Conservation (phyloP, 345 rosid species). For the Linum usitatissimum region DNA sequence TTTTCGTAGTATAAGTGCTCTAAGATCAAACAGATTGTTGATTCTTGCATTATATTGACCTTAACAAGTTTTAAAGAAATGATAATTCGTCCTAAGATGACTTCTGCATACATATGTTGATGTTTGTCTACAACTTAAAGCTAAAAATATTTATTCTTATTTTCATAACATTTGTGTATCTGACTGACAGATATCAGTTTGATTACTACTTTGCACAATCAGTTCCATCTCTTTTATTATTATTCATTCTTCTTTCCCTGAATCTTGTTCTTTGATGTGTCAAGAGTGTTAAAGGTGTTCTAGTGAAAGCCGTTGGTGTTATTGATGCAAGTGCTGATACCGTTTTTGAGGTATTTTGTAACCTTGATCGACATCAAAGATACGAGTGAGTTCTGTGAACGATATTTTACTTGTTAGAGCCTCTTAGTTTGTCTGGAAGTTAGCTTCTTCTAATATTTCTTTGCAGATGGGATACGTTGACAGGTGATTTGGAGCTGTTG, state of each 20-base stretch:
- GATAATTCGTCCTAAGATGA: not conserved
- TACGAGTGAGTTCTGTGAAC: slow-evolving; percentile 57
- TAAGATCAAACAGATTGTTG: not conserved
- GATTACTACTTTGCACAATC: not conserved
- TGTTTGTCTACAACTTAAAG: too few species aligned
- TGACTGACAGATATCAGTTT: not conserved
- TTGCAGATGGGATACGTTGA: slow-evolving; percentile 92
- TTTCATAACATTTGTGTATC: not conserved
- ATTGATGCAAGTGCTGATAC: slow-evolving; percentile 79
- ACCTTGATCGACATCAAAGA: slow-evolving; percentile 62
- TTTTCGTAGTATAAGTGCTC: not conserved
- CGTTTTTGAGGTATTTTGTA: slow-evolving; percentile 68
- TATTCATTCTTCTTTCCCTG: not conserved
- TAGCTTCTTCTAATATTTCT: slow-evolving; percentile 6
- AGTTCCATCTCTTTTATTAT: too few species aligned
- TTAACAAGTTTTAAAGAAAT: not conserved
- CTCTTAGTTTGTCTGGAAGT: not conserved
- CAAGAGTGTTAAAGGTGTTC: slow-evolving; percentile 65
- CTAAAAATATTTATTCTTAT: too few species aligned
- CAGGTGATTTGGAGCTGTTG: slow-evolving; percentile 74
- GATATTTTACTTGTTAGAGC: not conserved
- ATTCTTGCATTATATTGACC: not conserved
- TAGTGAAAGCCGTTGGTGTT: slow-evolving; percentile 83
- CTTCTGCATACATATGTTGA: too few species aligned
- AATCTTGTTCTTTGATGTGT: not conserved